phyloP scores from a whole-genome alignment of 2,329 filamentous ascomycete genomes.

The Microsporum audouinii region DNA sequence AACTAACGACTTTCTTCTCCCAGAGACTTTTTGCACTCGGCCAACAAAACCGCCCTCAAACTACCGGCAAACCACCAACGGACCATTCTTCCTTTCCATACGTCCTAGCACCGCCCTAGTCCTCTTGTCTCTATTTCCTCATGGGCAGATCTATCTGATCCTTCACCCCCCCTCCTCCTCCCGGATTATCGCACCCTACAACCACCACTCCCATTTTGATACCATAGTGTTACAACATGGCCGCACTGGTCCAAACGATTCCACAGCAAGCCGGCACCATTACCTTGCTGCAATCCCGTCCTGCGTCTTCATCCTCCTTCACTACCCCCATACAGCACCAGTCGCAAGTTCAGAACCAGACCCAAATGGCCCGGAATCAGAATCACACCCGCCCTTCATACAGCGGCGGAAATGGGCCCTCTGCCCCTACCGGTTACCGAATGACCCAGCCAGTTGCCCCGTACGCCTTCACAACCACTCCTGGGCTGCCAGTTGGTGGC shows the following conservation, averaged over 20 bases:
- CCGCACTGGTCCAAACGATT: slow-evolving; percentile 72
- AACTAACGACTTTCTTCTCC: background rate
- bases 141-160: background rate
- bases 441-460: slow-evolving; percentile 54
- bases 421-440: slow-evolving; percentile 10
- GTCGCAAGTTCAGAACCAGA: slow-evolving; percentile 34
- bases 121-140: background rate
- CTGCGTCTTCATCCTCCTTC: slow-evolving; percentile 48
- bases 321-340: slow-evolving; percentile 20
- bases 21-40: no score
- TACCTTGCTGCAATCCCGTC: slow-evolving; percentile 64
- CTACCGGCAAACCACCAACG: background rate
- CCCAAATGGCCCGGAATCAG: slow-evolving; percentile 24
- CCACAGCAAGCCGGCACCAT: slow-evolving; percentile 62
- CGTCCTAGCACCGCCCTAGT: background rate
- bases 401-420: slow-evolving; percentile 20
- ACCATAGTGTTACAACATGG: slow-evolving; percentile 49
- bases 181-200: background rate
- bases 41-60: background rate
- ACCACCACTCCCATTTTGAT: background rate
- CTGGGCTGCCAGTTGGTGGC: slow-evolving; percentile 37
- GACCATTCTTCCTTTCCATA: background rate
- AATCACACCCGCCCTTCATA: slow-evolving; percentile 34
- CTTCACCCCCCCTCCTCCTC: background rate
- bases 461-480: slow-evolving; percentile 65